Evolutionary conservation across 345 rosid genomes (phyloP), one percentile per base, ranked within the genome.

Genomic region (Anacardium occidentale): DNA sequence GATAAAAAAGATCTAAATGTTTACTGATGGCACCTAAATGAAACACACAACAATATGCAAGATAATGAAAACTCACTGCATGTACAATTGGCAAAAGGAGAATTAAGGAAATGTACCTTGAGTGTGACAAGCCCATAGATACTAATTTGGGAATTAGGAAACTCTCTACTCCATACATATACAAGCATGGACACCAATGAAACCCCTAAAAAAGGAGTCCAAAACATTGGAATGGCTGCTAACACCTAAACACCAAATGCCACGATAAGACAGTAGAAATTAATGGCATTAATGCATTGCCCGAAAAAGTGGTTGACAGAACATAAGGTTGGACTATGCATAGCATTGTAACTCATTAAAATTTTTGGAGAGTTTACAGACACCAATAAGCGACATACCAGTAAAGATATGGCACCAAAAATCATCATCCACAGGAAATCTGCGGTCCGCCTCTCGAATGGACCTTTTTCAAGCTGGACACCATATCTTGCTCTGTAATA

Each of bases 161-260:
- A 92, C 67, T 92, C 97, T 77, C 97, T 89, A 82, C 97, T 92
- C 98, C 97, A 92, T 22, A 92, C 85, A 32, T 92, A 94, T 44
- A 92, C 69, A 72, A 94, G 92, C 98, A 92, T 94, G 88, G 90
- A 94, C 56, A 92, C 97, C 65, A 92, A 83, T 0, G 97, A 92
- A 63, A 84, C 65, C 63, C 92, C 98, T 50, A 94, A 78, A 79
- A 90, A 94, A 0, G 87, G 85, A 15, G 83, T 76, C 82, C 81
- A 24, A 22, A 89, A 83, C 53, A 85, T 71, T 20, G 93, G 93
- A 60, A 94, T 92, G 65, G 81, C 83, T 24, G 97, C 80, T 37
- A 94, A 72, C 53, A 68, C 86, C 97, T 94, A 71, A 51, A 77
- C 52, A 66, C 14, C 70, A 59, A 34, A 56, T 76, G 74, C 29